Base-by-base conservation (phyloP, 169 alveolate genomes). In the Amoebophrya sp. region DNA sequence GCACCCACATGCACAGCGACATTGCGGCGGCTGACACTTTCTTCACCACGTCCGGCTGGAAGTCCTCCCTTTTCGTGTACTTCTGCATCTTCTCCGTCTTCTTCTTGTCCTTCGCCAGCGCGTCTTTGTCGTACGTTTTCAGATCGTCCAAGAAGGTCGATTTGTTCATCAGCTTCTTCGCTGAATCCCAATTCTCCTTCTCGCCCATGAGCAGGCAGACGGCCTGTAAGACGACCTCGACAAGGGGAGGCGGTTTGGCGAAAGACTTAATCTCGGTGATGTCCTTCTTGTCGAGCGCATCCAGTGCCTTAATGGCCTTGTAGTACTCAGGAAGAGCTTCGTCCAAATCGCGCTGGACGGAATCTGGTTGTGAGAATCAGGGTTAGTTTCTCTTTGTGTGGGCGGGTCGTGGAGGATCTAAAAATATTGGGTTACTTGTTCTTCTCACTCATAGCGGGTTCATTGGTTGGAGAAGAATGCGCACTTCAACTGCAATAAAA, bases 151-250 rank as follows among this genome's bases (percentile, higher is more conserved):
- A 93, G 93, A 97, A 96, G 92, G 93, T 94, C 89, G 95, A 95
- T 16, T 96, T 96, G 88, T 94, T 96, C 92, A 97, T 94, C 42
- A 96, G 95, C 91, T 96, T 96, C 93, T 96, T 96, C 31, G 97
- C 98, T 40, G 94, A 95, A 0, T 97, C 97, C 97, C 98, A 97
- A 39, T 95, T 96, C 93, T 96, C 97, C 92, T 96, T 95, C 91
- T 95, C 94, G 45, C 95, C 96, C 87, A 95, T 92, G 40, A 97
- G 93, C 69, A 96, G 91, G 91, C 97, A 96, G 39, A 97, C 98
- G 26, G 98, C 97, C 40, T 10, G 26, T 26, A 26, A 0, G 18
- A 26, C 13, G 10, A 58, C 70, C 92, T 95, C 95, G 26, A 97
- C 96, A 89, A 95, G 95, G 31, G 95, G 96, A 15, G 98, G 97